These are phyloP conservation scores for Saxophila tyrrhenica DNA, from an alignment of 495 filamentous ascomycete genomes.

Conservation along the genomic window DNA sequence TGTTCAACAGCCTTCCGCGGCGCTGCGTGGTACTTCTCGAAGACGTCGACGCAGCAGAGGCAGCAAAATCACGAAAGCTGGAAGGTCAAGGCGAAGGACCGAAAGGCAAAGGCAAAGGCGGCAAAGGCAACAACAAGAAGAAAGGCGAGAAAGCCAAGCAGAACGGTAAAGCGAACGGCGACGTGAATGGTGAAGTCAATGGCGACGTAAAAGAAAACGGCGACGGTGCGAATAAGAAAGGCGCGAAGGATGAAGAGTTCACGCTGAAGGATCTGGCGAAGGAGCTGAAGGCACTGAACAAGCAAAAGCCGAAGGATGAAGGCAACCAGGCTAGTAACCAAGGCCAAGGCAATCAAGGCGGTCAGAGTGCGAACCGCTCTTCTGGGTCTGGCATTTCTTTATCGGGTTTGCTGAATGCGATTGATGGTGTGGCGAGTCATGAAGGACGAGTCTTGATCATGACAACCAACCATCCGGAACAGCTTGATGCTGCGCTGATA, in stretches of 20 bases:
- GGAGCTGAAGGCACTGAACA: conserved; percentile 13
- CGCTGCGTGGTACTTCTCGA: conserved; percentile 63
- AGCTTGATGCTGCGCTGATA: conserved; percentile 62
- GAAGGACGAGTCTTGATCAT: conserved; percentile 75
- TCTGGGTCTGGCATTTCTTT: conserved; percentile 48
- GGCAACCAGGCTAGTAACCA: neutral
- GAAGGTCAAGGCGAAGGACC: neutral
- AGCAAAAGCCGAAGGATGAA: conserved; percentile 6
- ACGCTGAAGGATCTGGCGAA: conserved; percentile 16
- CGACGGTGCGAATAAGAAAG: conserved; percentile 1
- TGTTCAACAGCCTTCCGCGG: conserved; percentile 59
- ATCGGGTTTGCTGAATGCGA: conserved; percentile 69
- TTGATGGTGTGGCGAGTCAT: conserved; percentile 72
- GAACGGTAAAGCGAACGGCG: neutral
- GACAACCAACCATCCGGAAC: conserved; percentile 71
- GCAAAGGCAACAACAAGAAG: conserved; percentile 3
- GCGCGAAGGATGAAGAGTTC: conserved; percentile 12
- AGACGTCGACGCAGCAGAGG: conserved; percentile 58
- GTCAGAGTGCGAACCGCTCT: conserved; percentile 19
- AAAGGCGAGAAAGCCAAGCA: conserved; percentile 2
- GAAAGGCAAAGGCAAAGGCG: neutral
- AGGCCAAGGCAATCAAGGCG: neutral
- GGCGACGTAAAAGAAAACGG: neutral
- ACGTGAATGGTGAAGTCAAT: conserved; percentile 2
- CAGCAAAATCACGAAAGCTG: neutral